Percentiles rank a stretch among this genome's conserved stretches.
Conservation (phyloP, 345 rosid species). For the Citrus maxima region DNA sequence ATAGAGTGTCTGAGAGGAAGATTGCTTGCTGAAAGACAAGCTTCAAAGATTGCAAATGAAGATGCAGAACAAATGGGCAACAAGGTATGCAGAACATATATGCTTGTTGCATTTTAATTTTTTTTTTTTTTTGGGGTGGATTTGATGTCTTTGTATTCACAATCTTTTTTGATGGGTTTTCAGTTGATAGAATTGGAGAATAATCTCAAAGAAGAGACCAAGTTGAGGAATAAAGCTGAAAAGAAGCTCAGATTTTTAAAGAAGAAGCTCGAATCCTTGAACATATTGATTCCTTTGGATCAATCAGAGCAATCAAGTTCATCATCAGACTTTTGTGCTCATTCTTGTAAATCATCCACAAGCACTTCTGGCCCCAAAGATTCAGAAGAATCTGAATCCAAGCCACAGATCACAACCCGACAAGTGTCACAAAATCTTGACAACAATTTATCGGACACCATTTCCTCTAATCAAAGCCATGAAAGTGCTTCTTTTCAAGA, state of each 20-base stretch:
- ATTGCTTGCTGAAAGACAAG: slow-evolving; percentile 83
- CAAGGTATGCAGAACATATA: slow-evolving; percentile 37
- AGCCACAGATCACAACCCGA: slow-evolving; percentile 14
- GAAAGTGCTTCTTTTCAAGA: slow-evolving; percentile 20
- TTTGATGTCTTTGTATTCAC: neutral
- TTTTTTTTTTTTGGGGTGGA: neutral
- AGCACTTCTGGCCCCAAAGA: slow-evolving; percentile 30
- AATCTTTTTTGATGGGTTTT: neutral
- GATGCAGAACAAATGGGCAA: slow-evolving; percentile 55
- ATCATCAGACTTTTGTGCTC: slow-evolving; percentile 30
- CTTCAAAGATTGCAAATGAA: slow-evolving; percentile 65
- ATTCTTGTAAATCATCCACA: slow-evolving; percentile 43
- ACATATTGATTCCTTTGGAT: slow-evolving; percentile 27
- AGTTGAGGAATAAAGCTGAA: slow-evolving; percentile 62
- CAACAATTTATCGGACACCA: neutral
- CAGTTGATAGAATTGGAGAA: slow-evolving; percentile 68
- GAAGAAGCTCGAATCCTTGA: slow-evolving; percentile 60
- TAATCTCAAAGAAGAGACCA: slow-evolving; percentile 60
- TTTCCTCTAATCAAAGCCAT: slow-evolving; percentile 16
- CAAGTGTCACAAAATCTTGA: slow-evolving; percentile 11
- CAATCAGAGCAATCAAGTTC: slow-evolving; percentile 36
- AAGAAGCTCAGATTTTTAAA: slow-evolving; percentile 53
- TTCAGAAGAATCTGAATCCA: slow-evolving; percentile 32
- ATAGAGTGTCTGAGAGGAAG: slow-evolving; percentile 83
- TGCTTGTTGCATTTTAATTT: neutral